phyloP scores from a whole-genome alignment of 371 early-diverging fungal species.

The Lichtheimia hyalospora region DNA sequence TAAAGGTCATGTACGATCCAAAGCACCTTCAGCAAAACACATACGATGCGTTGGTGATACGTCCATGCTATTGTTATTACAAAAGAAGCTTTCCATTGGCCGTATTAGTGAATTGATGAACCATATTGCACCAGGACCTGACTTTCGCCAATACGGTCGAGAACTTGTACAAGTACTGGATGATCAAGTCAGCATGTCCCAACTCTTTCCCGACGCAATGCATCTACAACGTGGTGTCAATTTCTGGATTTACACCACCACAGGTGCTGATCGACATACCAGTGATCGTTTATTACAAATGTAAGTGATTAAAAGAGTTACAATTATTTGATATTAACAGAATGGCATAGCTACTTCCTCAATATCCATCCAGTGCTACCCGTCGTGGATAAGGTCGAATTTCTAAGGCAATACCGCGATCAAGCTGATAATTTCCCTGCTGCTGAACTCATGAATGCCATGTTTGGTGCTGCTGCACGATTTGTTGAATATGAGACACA shows the following conservation, averaged over 20 bases:
- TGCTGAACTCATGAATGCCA: conserved; percentile 44
- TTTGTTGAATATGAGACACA: conserved; percentile 39
- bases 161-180: neutral
- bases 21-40: conserved; percentile 2
- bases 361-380: conserved; percentile 49
- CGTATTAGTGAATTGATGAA: conserved; percentile 8
- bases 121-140: neutral
- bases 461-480: conserved; percentile 52
- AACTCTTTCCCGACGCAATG: neutral
- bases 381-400: conserved; percentile 40
- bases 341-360: conserved; percentile 35
- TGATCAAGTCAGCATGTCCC: neutral
- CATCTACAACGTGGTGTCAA: conserved; percentile 16
- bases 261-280: conserved; percentile 41
- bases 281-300: conserved; percentile 42
- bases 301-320: conserved; percentile 15
- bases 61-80: conserved; percentile 41
- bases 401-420: conserved; percentile 44
- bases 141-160: neutral
- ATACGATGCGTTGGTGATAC: conserved; percentile 43
- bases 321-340: too few relatives aligned
- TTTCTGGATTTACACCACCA: conserved; percentile 39
- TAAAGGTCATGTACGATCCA: conserved; percentile 4
- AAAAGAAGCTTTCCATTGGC: conserved; percentile 33
- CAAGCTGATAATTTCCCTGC: conserved; percentile 42